Evolutionary conservation across 2,329 filamentous ascomycete species (phyloP).

Genomic region (Colletotrichum agaves): DNA sequence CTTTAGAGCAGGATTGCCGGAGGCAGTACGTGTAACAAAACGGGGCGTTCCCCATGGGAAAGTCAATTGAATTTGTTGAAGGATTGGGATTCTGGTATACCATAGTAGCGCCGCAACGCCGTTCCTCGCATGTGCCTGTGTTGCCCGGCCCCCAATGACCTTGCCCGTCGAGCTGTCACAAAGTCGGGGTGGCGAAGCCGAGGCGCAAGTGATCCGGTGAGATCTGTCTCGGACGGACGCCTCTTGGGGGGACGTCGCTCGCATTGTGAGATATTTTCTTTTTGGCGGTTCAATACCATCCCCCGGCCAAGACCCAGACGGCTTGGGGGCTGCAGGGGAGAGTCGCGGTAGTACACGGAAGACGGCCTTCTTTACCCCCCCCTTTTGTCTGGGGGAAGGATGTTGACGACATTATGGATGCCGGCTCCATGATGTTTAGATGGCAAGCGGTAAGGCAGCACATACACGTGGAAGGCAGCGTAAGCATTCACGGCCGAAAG

Average conservation of each 20-base stretch:
- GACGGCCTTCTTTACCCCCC: conserved; percentile 32
- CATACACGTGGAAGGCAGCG: conserved; percentile 2
- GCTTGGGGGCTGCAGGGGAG: conserved; percentile 20
- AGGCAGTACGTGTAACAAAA: not conserved
- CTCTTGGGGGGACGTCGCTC: not conserved
- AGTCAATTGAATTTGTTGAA: conserved; percentile 26
- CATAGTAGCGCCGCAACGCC: too few species aligned
- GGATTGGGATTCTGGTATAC: conserved; percentile 2
- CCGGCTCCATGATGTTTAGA: not conserved
- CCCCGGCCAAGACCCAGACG: conserved; percentile 27
- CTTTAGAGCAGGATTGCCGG: not conserved
- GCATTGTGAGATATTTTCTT: not conserved
- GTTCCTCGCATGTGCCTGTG: conserved; percentile 12
- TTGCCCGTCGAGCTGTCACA: not conserved
- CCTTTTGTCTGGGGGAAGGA: conserved; percentile 2
- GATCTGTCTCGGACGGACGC: not conserved
- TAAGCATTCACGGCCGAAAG: not conserved
- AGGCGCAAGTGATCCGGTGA: conserved; percentile 15
- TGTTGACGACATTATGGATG: conserved; percentile 13
- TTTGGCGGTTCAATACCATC: not conserved
- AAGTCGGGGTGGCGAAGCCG: conserved; percentile 31
- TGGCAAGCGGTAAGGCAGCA: not conserved
- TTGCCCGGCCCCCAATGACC: not conserved
- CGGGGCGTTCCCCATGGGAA: conserved; percentile 27
- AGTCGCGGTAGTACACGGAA: conserved; percentile 25